Conservation (phyloP, 2,329 filamentous ascomycete genomes). For the Aspergillus versicolor region DNA sequence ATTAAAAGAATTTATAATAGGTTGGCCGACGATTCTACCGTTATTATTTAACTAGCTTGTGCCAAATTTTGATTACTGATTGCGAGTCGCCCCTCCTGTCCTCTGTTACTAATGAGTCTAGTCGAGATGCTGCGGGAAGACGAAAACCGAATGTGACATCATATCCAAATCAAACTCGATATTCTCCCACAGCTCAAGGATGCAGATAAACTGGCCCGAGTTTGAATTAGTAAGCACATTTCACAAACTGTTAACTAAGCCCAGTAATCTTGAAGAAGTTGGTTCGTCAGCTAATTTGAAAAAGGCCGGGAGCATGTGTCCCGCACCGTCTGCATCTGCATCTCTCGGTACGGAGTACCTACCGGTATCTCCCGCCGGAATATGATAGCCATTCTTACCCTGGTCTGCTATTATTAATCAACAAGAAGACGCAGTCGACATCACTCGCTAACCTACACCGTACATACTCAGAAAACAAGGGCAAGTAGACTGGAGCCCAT, state of each 20-base stretch:
- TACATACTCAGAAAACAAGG: no score
- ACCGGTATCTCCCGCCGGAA: not conserved
- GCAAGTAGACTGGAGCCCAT: not conserved
- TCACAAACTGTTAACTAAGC: not conserved
- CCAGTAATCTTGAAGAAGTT: not conserved
- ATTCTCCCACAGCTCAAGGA: not conserved
- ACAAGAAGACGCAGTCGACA: not conserved
- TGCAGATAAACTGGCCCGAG: not conserved
- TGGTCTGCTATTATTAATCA: not conserved
- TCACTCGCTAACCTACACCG: no score
- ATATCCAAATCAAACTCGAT: not conserved
- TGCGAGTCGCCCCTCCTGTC: not conserved
- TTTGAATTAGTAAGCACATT: not conserved
- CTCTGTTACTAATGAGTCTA: slow-evolving; percentile 4
- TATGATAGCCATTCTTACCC: not conserved
- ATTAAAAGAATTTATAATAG: not conserved
- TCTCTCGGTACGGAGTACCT: not conserved
- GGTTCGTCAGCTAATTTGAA: not conserved
- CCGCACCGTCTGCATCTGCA: not conserved
- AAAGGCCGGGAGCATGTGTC: not conserved
- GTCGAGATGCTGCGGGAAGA: slow-evolving; percentile 2
- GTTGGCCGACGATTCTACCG: not conserved
- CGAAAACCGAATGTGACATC: slow-evolving; percentile 4
- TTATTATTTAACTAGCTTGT: not conserved
- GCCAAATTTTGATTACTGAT: not conserved